These are phyloP conservation scores for Neoboletus brunneissimus DNA, from an alignment of 768 basidiomycete genomes.

Conservation along the genomic window DNA sequence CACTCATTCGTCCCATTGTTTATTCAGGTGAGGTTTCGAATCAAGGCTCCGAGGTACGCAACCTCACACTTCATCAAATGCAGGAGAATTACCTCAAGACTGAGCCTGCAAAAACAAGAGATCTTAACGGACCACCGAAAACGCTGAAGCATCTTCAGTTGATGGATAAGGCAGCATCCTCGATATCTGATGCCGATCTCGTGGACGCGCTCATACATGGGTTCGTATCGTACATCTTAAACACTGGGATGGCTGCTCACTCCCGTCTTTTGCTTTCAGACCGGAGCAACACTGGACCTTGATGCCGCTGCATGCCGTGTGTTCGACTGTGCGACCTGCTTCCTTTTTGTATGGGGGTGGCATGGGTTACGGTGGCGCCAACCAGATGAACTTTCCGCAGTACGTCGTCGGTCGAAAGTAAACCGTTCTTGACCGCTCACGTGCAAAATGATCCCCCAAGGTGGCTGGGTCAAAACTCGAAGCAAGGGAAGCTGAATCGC, in stretches of 20 bases:
- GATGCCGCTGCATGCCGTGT: constrained; percentile 90
- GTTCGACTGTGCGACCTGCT: constrained; percentile 87
- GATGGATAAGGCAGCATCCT: constrained; percentile 85
- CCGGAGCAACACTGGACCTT: constrained; percentile 94
- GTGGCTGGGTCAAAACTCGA: constrained; percentile 98
- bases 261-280: constrained; percentile 38
- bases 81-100: constrained; percentile 93
- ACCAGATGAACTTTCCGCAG: constrained; percentile 79
- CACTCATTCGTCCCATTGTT: constrained; percentile 93
- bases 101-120: constrained; percentile 59
- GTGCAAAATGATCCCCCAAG: constrained; percentile 39
- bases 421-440: background rate
- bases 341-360: constrained; percentile 76
- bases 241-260: background rate
- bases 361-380: constrained; percentile 62
- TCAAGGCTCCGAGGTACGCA: background rate
- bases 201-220: constrained; percentile 93
- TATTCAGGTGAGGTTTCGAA: constrained; percentile 63
- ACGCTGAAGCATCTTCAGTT: constrained; percentile 71
- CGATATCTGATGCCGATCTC: constrained; percentile 92
- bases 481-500: constrained; percentile 75
- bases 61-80: constrained; percentile 27
- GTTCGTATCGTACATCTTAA: constrained; percentile 37
- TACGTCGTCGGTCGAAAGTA: constrained; percentile 38
- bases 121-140: constrained; percentile 60